A percentile compares a stretch with the other conserved stretches of the same genome.
These are phyloP conservation scores for Pilobolus umbonatus DNA, from an alignment of 192 early-diverging fungal genomes.

Conservation along the genomic window DNA sequence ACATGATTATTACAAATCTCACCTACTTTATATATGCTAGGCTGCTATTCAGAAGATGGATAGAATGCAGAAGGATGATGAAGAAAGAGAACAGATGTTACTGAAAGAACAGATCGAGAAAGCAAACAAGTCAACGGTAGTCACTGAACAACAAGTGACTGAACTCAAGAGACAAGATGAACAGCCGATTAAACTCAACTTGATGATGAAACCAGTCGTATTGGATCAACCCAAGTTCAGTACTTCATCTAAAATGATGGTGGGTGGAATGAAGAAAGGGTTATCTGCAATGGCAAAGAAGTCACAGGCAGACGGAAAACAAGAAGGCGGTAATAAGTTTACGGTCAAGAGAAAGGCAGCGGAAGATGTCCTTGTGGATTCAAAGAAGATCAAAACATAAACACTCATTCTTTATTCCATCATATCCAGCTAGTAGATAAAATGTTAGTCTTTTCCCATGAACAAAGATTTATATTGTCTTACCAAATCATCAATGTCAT, in stretches of 20 bases:
- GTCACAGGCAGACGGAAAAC: too few relatives aligned
- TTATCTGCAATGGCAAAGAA: slow-evolving; percentile 25
- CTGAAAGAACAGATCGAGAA: slow-evolving; percentile 82
- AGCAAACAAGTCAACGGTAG: slow-evolving; percentile 51
- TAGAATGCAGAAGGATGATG: slow-evolving; percentile 77
- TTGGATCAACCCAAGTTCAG: slow-evolving; percentile 19
- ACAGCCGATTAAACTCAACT: slow-evolving; percentile 67
- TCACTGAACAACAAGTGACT: slow-evolving; percentile 31
- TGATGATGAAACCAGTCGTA: slow-evolving; percentile 46
- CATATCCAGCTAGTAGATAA: too few relatives aligned
- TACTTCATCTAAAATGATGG: slow-evolving; percentile 25
- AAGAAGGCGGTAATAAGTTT: too few relatives aligned
- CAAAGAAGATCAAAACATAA: too few relatives aligned
- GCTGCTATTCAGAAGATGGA: slow-evolving; percentile 78
- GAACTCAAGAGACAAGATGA: slow-evolving; percentile 62
- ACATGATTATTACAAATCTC: not conserved
- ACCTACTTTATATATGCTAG: too few relatives aligned
- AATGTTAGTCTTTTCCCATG: too few relatives aligned
- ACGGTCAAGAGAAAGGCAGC: too few relatives aligned
- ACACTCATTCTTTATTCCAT: too few relatives aligned
- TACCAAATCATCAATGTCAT: too few relatives aligned
- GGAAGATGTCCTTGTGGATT: too few relatives aligned
- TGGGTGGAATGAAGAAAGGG: slow-evolving; percentile 28
- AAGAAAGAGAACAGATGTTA: slow-evolving; percentile 73
- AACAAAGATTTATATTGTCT: too few relatives aligned